Percentiles rank a stretch among this genome's conserved stretches.
phyloP scores from a whole-genome alignment of 108 stramenopile species.

The Cyclotella choctawhatcheeana region DNA sequence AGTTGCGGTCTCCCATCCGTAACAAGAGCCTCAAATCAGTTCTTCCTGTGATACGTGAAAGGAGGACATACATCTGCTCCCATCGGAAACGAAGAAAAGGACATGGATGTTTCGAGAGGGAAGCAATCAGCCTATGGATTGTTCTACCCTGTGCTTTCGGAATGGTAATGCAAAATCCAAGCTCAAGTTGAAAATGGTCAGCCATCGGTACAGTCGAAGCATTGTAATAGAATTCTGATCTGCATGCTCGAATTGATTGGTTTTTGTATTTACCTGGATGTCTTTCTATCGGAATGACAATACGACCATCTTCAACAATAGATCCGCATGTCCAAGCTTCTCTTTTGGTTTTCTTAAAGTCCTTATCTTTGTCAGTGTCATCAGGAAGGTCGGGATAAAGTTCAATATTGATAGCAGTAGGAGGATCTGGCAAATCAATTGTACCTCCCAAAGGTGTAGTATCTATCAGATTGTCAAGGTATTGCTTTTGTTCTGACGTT shows the following conservation, averaged over 20 bases:
- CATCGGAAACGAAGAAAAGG: neutral
- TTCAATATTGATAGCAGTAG: constrained; percentile 22
- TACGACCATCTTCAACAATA: neutral
- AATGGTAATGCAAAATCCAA: constrained; percentile 25
- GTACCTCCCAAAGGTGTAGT: constrained; percentile 10
- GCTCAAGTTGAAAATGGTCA: constrained; percentile 13
- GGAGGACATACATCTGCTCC: neutral
- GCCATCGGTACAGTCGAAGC: constrained; percentile 14
- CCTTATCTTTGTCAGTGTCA: neutral
- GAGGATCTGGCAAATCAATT: constrained; percentile 7
- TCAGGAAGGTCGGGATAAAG: constrained; percentile 5
- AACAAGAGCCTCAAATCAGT: neutral
- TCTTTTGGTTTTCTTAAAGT: neutral
- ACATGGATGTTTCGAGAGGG: neutral
- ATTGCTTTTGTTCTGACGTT: neutral
- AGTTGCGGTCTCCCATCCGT: neutral
- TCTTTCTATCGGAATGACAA: constrained; percentile 17
- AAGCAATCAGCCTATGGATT: neutral
- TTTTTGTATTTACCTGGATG: neutral
- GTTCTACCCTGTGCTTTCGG: constrained; percentile 14
- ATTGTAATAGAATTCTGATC: neutral
- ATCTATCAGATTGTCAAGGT: constrained; percentile 2
- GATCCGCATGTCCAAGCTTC: neutral
- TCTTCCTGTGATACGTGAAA: neutral
- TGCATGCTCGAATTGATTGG: constrained; percentile 5